Evolutionary conservation across 441 rosid species (phyloP).

Genomic region (Syzygium syzygioides): DNA sequence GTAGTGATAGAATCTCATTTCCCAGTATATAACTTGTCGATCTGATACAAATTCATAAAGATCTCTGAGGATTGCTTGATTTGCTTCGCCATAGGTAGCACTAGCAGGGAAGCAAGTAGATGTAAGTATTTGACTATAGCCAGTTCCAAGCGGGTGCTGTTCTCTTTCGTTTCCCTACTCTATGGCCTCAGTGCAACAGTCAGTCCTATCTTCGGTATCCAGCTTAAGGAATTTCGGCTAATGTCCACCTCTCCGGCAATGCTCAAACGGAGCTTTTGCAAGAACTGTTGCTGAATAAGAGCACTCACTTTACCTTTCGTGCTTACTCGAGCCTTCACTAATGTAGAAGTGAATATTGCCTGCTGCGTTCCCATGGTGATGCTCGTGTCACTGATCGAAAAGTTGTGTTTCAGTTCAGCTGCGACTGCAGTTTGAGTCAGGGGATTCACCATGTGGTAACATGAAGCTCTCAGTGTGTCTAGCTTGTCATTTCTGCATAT

Average conservation of each 20-base stretch:
- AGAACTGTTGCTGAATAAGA: constrained; percentile 30
- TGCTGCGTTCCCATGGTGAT: constrained; percentile 39
- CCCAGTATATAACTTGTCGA: not conserved
- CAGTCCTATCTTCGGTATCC: constrained; percentile 36
- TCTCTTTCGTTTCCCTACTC: not conserved
- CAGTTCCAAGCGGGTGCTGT: not conserved
- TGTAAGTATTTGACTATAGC: not conserved
- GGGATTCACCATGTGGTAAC: constrained; percentile 26
- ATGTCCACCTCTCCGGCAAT: constrained; percentile 36
- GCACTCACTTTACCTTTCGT: constrained; percentile 27
- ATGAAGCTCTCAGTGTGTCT: constrained; percentile 25
- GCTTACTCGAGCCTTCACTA: constrained; percentile 40
- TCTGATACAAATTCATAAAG: not conserved
- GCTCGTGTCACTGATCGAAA: constrained; percentile 7
- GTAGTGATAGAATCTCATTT: not conserved
- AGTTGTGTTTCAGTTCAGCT: constrained; percentile 39
- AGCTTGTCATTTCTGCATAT: constrained; percentile 41
- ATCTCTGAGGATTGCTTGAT: not conserved
- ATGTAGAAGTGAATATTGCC: constrained; percentile 27
- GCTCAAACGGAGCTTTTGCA: constrained; percentile 22
- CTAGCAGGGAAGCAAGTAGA: not conserved
- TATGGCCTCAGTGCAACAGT: constrained; percentile 27
- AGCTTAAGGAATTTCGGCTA: constrained; percentile 2
- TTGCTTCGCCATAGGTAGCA: not conserved
- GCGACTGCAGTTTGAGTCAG: constrained; percentile 36